phyloP scores from a whole-genome alignment of 306 rosid genomes.

The Senna siamea region DNA sequence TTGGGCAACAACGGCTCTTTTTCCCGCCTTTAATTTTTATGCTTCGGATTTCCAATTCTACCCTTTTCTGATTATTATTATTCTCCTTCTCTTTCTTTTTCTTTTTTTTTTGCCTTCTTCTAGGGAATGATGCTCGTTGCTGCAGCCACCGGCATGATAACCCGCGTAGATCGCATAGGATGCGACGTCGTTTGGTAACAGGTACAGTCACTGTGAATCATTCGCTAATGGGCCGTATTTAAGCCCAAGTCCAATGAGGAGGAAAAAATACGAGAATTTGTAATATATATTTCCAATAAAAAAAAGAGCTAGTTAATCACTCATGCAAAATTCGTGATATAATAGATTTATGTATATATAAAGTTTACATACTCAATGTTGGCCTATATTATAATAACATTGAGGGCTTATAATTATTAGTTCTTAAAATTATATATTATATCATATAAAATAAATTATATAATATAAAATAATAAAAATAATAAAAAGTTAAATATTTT shows the following conservation, averaged over 20 bases:
- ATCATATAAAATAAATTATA: too few species aligned
- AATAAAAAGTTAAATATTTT: too few species aligned
- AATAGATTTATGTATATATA: too few species aligned
- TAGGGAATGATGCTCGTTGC: conserved; percentile 50
- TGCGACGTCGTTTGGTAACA: conserved; percentile 49
- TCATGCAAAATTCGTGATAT: too few species aligned
- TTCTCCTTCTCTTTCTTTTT: not conserved
- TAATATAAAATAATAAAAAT: too few species aligned
- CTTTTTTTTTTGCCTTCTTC: not conserved
- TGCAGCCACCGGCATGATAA: conserved; percentile 41
- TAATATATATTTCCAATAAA: too few species aligned
- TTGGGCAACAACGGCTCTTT: conserved; percentile 85
- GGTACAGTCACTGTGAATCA: not conserved
- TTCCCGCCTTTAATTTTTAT: conserved; percentile 67
- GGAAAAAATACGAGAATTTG: not conserved
- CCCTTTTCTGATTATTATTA: conserved; percentile 37
- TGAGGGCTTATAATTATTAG: too few species aligned
- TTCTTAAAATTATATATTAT: too few species aligned
- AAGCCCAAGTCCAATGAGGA: not conserved
- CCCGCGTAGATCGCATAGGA: conserved; percentile 25
- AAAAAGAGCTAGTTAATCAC: too few species aligned
- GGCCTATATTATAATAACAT: too few species aligned
- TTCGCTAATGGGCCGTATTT: not conserved
- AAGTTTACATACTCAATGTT: too few species aligned
- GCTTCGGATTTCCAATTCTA: conserved; percentile 19